Percentiles rank a stretch among this genome's conserved stretches.
Conservation (phyloP, 495 filamentous ascomycete species). For the Trypethelium eluteriae region DNA sequence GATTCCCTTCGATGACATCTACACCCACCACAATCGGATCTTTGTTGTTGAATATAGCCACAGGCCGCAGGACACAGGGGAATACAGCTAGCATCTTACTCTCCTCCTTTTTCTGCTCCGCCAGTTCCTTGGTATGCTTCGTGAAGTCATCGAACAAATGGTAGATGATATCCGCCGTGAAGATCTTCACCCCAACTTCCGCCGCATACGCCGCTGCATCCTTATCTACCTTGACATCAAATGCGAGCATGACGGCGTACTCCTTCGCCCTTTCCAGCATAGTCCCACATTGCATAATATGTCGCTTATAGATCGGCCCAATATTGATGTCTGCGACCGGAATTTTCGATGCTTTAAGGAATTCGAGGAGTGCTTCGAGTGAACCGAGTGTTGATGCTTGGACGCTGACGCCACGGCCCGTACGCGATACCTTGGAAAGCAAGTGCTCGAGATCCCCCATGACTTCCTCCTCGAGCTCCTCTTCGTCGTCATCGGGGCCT, state of each 20-base stretch:
- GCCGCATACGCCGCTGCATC: constrained; percentile 87
- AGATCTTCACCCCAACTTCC: constrained; percentile 94
- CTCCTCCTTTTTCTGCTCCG: constrained; percentile 90
- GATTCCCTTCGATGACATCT: constrained; percentile 82
- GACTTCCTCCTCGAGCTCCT: constrained; percentile 92
- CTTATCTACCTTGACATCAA: constrained; percentile 99
- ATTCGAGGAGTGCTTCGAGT: constrained; percentile 92
- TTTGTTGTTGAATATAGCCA: constrained; percentile 98
- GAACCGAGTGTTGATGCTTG: constrained; percentile 97
- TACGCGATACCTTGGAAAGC: constrained; percentile 78
- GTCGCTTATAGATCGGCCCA: constrained; percentile 95
- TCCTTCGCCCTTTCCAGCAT: constrained; percentile 97
- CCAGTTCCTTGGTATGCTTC: constrained; percentile 77
- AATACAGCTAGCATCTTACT: constrained; percentile 92
- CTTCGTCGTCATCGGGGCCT: constrained; percentile 91
- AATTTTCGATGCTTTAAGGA: constrained; percentile 88
- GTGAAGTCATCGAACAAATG: constrained; percentile 97
- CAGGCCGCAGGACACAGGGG: constrained; percentile 80
- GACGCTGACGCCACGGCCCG: constrained; percentile 88
- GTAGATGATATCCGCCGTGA: constrained; percentile 98
- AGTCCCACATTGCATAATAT: constrained; percentile 90
- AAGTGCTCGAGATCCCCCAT: constrained; percentile 91
- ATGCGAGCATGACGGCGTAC: constrained; percentile 97
- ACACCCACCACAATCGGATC: constrained; percentile 92
- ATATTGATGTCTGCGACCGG: constrained; percentile 96